Conservation (phyloP, 805 yeast genomes). For the Metschnikowia gruessii region DNA sequence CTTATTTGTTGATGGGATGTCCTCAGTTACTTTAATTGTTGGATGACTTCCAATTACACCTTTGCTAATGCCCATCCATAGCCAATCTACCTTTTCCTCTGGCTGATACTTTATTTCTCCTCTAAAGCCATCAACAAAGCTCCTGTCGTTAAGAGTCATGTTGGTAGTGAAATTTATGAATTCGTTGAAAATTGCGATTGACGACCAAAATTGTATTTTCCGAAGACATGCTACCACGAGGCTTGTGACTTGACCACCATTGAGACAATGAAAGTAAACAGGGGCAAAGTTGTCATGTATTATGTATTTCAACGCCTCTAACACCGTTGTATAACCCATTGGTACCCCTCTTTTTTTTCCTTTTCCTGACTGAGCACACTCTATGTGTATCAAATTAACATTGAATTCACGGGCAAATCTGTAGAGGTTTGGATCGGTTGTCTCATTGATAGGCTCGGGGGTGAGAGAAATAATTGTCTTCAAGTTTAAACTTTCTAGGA, state of each 20-base stretch:
- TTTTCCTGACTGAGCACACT: conserved; percentile 64
- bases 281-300: conserved; percentile 63
- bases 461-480: conserved; percentile 75
- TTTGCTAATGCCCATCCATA: conserved; percentile 62
- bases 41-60: conserved; percentile 61
- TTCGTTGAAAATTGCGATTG: conserved; percentile 83
- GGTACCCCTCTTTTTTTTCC: conserved; percentile 82
- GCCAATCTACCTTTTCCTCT: conserved; percentile 53
- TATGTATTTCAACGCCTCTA: conserved; percentile 58
- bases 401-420: conserved; percentile 51
- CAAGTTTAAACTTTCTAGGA: conserved; percentile 60
- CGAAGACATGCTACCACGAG: conserved; percentile 83
- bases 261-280: conserved; percentile 78
- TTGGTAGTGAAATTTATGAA: conserved; percentile 73
- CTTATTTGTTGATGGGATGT: background rate
- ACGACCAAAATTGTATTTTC: conserved; percentile 82
- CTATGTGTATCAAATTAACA: conserved; percentile 68
- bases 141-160: conserved; percentile 77
- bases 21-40: conserved; percentile 35
- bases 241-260: conserved; percentile 86
- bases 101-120: conserved; percentile 55
- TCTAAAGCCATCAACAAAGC: conserved; percentile 75
- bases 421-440: conserved; percentile 48
- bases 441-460: conserved; percentile 64
- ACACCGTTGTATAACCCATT: conserved; percentile 60